Evolutionary conservation across 495 filamentous ascomycete genomes (phyloP), one percentile per base, ranked within the genome.

Genomic region (Neurospora sp.): DNA sequence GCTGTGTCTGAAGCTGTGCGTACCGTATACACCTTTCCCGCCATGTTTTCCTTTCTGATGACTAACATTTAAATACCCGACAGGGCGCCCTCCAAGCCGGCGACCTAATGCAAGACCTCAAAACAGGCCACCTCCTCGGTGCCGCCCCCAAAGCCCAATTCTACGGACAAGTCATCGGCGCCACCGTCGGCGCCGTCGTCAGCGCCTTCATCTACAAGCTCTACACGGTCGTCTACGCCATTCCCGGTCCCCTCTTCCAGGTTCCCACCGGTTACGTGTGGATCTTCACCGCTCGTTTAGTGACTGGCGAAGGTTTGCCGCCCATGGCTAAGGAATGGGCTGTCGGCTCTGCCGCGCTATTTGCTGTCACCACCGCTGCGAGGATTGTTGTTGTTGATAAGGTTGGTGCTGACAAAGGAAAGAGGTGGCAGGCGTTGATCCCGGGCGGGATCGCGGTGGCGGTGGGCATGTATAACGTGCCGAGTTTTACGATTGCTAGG

Each of bases 101-200:
- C 14, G 96, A 99, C 79, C 90, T 99, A 78, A 94, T 99, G 92
- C 96, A 99, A 76, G 96, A 99, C 78, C 87, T 99, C 40, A 99
- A 99, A 81, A 97, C 96, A 0, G 96, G 96, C 4, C 94, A 99
- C 81, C 83, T 99, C 0, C 86, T 99, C 4, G 94, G 94, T 16
- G 96, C 96, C 9, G 89, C 93, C 12, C 96, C 96, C 16, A 95
- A 91, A 71, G 96, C 96, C 1, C 96, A 99, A 76, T 98, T 99
- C 81, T 97, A 91, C 82, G 96, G 96, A 2, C 96, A 98, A 78
- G 90, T 98, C 22, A 93, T 99, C 68, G 96, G 96, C 12, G 92
- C 90, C 48, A 87, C 93, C 0, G 89, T 93, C n/a, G 96, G 96
- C 7, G 95, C 96, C 12, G 85, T 98, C 5, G 87, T 97, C 12